Base-by-base conservation (phyloP, 768 basidiomycete species). In the Suillus placidus region DNA sequence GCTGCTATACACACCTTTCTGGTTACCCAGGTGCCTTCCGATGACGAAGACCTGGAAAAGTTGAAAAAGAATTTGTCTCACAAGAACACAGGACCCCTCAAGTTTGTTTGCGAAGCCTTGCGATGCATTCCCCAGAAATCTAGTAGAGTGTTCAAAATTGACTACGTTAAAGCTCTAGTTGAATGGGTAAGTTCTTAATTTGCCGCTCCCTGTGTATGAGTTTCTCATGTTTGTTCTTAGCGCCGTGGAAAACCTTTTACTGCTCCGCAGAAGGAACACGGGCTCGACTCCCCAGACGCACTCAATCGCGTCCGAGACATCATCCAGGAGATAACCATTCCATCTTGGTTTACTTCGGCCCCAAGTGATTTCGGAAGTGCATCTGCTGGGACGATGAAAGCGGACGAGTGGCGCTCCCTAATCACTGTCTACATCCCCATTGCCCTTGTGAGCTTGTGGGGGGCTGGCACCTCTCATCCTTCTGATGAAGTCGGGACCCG, bases 381-480 rank as follows among this genome's bases (percentile, higher is more conserved):
- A 12, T 43, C 32, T 58, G 74, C 77, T 1, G 74, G 79, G 16
- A 69, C 65, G 9, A 65, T 80, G 35, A 80, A 80, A 45, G 77
- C 79, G 1, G 79, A 74, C 57, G 71, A 80, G 64, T 80, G 79
- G 79, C 72, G 73, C 18, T 69, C 70, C 12, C 54, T 76, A 20
- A 57, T 63, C 47, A 73, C 69, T 1, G 57, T 80, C 20, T 73
- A 75, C 61, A 67, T 80, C 18, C 78, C 79, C 5, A 70, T 79
- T 32, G 74, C 79, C 1, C 68, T 80, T 3, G 55, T 76, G 23
- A 69, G 67, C 32, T 58, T 75, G 2, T 80, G 79, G 78, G 71
- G 75, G 26, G 68, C 71, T 26, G 26, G 62, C 10, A 62, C 68
- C 7, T 64, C 38, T 0, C 60, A 63, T 18, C 57, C 70, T 37